Evolutionary conservation across 306 rosid genomes (phyloP), one percentile per base, ranked within the genome.

Genomic region (Lupinus albus): DNA sequence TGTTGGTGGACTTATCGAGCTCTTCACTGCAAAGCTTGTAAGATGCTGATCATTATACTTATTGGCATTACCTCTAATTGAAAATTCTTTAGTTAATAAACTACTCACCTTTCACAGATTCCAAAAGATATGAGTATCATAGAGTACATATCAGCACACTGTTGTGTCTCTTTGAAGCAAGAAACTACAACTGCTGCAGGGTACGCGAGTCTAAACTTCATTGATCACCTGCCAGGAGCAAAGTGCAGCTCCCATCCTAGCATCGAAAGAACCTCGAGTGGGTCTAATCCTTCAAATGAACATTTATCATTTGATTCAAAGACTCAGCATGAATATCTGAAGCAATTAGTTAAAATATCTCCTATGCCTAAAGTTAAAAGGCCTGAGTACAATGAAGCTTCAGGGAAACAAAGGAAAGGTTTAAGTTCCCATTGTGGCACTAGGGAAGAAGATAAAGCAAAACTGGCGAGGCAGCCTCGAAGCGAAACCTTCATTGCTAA

Each of bases 1-100:
- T 59, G 48, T 70, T 54, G 91, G 79, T 39, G 98, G 96, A 14
- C 86, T 92, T 45, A 56, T 89, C 11, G 98, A 92, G 85, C 86
- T 92, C 70, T 92, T 79, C 81, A 39, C 83, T 17, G 67, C 80
- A 61, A 77, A 84, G 64, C 80, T 67, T 61, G 96, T 92, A 84
- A 64, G 83, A 61, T 58, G 13, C 15, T 13, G 8, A 38, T 74
- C 18, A 57, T 50, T 3, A 28, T 61, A 11, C 55, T 36, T 25
- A 2, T 44, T 9, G 51, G 35, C 53, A 44, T 50, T 17, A 18
- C 21, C 64, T 53, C 17, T 59, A 14, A 35, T 50, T 46, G 54
- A 47, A 68, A 60, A 44, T 42, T 76, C 49, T 52, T 64, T 1
- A 7, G 33, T 42, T 50, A 14, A 48, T 52, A 0, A 47, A 67